phyloP scores from a whole-genome alignment of 768 basidiomycete species.

The Rubroboletus satanas region DNA sequence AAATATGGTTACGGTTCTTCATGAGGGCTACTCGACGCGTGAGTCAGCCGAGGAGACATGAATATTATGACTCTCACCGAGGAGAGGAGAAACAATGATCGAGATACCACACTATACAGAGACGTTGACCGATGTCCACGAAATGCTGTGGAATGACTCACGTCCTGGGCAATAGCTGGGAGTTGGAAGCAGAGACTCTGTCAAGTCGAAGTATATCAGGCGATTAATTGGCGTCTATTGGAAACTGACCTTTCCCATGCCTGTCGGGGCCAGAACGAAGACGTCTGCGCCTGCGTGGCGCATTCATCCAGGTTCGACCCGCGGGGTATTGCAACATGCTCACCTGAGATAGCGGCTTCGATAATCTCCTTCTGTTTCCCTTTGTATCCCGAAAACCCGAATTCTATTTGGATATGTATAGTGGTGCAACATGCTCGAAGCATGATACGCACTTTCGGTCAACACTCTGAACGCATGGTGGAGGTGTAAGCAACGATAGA shows the following conservation, averaged over 20 bases:
- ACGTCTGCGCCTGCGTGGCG: slow-evolving; percentile 56
- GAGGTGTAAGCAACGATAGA: not conserved
- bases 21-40: slow-evolving; percentile 57
- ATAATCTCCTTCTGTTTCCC: slow-evolving; percentile 78
- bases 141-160: slow-evolving; percentile 21
- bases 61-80: slow-evolving; percentile 43
- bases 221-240: not conserved
- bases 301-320: not conserved
- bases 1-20: slow-evolving; percentile 63
- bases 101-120: slow-evolving; percentile 58
- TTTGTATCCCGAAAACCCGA: slow-evolving; percentile 64
- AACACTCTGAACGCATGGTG: slow-evolving; percentile 16
- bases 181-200: slow-evolving; percentile 86
- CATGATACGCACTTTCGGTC: slow-evolving; percentile 20
- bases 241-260: slow-evolving; percentile 74
- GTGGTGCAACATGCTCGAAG: not conserved
- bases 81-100: slow-evolving; percentile 71
- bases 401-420: slow-evolving; percentile 42
- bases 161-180: slow-evolving; percentile 66
- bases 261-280: slow-evolving; percentile 79
- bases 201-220: not conserved
- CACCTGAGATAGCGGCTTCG: slow-evolving; percentile 63
- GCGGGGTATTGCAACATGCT: not conserved
- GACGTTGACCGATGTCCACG: not conserved
- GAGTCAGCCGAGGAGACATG: not conserved